Evolutionary conservation across 768 basidiomycete species (phyloP).

Genomic region (Rhodotorula taiwanensis): DNA sequence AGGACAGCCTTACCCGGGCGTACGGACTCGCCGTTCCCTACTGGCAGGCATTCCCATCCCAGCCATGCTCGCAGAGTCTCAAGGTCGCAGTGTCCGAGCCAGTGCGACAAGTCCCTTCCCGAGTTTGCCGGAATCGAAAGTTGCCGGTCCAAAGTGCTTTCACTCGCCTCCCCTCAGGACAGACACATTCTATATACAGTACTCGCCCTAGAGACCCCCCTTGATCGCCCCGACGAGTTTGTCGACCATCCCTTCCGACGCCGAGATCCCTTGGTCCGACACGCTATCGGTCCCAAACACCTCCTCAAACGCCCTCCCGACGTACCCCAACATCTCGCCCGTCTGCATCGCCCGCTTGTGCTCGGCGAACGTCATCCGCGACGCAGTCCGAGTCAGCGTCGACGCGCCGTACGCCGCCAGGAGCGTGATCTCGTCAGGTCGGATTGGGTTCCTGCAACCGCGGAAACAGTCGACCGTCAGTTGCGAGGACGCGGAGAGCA

Average conservation of each 20-base stretch:
- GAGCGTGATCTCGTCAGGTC: slow-evolving; percentile 56
- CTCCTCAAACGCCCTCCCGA: slow-evolving; percentile 64
- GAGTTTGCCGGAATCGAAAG: too few relatives aligned
- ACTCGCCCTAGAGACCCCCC: slow-evolving; percentile 7
- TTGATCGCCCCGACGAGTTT: slow-evolving; percentile 13
- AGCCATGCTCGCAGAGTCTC: too few relatives aligned
- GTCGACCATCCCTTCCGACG: not conserved
- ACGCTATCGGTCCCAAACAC: slow-evolving; percentile 54
- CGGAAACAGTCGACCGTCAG: not conserved
- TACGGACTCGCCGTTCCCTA: slow-evolving; percentile 16
- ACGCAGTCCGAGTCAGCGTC: slow-evolving; percentile 78
- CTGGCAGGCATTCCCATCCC: too few relatives aligned
- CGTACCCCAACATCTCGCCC: slow-evolving; percentile 59
- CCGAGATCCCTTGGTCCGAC: not conserved
- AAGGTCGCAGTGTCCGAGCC: not conserved
- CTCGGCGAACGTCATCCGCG: slow-evolving; percentile 64
- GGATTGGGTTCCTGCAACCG: slow-evolving; percentile 41
- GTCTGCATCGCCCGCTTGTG: slow-evolving; percentile 76
- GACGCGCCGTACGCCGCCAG: slow-evolving; percentile 80
- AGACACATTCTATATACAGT: not conserved
- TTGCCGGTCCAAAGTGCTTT: too few relatives aligned
- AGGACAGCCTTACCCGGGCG: slow-evolving; percentile 23
- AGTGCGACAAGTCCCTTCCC: too few relatives aligned
- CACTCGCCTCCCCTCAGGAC: too few relatives aligned
- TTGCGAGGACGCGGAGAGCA: slow-evolving; percentile 52